Percentiles rank a stretch among this genome's conserved stretches.
These are phyloP conservation scores for Candida nitratophila DNA, from an alignment of 805 yeast species.

Conservation along the genomic window DNA sequence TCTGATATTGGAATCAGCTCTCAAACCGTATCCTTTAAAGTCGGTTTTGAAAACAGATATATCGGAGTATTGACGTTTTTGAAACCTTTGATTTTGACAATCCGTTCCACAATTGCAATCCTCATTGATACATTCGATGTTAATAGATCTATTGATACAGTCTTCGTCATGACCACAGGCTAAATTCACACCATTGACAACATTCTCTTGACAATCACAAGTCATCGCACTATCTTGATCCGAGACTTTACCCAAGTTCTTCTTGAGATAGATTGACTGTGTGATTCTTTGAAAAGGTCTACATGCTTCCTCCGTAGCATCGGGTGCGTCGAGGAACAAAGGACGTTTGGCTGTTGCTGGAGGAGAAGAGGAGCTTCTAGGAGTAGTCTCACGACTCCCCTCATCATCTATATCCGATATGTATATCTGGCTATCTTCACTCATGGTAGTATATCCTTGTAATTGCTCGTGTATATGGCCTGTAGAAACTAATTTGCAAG, in stretches of 20 bases:
- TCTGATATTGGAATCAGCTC: conserved; percentile 54
- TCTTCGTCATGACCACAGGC: conserved; percentile 86
- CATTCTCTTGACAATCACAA: conserved; percentile 73
- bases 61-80: conserved; percentile 60
- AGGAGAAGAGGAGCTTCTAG: not conserved
- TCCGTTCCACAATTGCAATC: conserved; percentile 65
- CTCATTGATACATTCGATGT: conserved; percentile 80
- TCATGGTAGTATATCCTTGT: not conserved
- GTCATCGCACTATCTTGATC: conserved; percentile 77
- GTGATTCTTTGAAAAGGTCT: conserved; percentile 47
- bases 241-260: conserved; percentile 54
- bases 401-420: not conserved
- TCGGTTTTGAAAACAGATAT: conserved; percentile 83
- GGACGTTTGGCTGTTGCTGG: conserved; percentile 2
- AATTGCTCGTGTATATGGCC: no score
- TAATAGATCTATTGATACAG: conserved; percentile 88
- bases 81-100: conserved; percentile 88
- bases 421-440: not conserved
- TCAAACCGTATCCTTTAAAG: conserved; percentile 82
- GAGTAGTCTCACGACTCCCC: not conserved
- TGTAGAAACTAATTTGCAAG: no score
- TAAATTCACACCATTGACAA: conserved; percentile 32
- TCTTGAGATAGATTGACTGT: conserved; percentile 56
- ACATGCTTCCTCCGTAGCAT: conserved; percentile 65
- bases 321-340: conserved; percentile 35